Base-by-base conservation (phyloP, 2,329 filamentous ascomycete species). In the Cladosporium austrohemisphaericum region DNA sequence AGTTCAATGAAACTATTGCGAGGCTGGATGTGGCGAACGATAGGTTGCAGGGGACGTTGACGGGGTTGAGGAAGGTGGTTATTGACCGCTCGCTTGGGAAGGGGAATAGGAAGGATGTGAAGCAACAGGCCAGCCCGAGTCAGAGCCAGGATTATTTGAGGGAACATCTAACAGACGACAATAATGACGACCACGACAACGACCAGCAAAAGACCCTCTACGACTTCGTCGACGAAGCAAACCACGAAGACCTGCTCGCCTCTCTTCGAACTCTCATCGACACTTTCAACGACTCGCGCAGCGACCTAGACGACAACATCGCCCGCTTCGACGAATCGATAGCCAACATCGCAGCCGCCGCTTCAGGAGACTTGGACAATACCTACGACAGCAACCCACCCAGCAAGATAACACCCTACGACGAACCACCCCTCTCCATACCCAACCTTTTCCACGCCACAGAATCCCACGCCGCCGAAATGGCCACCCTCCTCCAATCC, bases 401-500 rank as follows among this genome's bases (percentile, higher is more conserved):
- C 22, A 53, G 53, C 29, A 63, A 68, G 67, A 40, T 63, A 61
- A 60, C 57, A 14, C 59, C 60, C 47, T 63, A 63, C 45, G 63
- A 66, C 51, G 55, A 59, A 13, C 46, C 51, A 31, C 45, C 59
- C 48, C 60, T 69, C 5, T 71, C 68, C 0, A 71, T 79, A 36
- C 71, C 75, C 0, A 59, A 62, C 8, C 63, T 77, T 31, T 77
- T 78, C 55, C 70, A 70, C 45, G 63, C 67, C 2, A 76, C 95
- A 28, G 83, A 91, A 55, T 76, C 76, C 11, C 83, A 92, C 57
- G 91, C 91, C 0, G 83, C 87, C 54, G 82, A 84, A 59, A 92
- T 94, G 83, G 92, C 91, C 4, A 77, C 84, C 50, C 77, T 89
- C 4, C 79, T 97, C 1, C 80, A 88, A 50, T 89, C 86, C 1